Evolutionary conservation across 306 rosid species (phyloP), one percentile per base, ranked within the genome.

Genomic region (Myrica gale): DNA sequence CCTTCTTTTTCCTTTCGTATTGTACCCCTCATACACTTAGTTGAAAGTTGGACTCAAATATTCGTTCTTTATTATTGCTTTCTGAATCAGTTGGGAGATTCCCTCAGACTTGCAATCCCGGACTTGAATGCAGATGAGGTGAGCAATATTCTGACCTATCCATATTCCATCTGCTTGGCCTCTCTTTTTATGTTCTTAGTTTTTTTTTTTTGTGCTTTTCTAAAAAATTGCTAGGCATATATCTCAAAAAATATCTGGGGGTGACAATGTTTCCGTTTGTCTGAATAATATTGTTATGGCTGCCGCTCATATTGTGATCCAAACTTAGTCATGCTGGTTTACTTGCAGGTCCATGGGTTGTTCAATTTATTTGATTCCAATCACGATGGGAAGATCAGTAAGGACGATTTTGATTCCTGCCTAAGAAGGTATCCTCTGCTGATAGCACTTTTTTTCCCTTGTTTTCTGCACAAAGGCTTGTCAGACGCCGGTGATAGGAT

Each of bases 351-450:
- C 19, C 89, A 78, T 76, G 77, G 74, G 52, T 82, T 96, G 82
- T 90, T 89, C 54, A 51, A 63, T 77, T 58, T 92, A 61, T 90
- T 90, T 60, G 97, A 92, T 78, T 23, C 66, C 0, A 80, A 92
- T 73, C 54, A 60, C 0, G 93, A 96, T 19, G 97, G 91, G 48
- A 89, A 73, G 80, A 80, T 92, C 71, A 83, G 85, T 85, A 86
- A 87, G 87, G 88, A 84, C 43, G 96, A 89, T 42, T 89, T 90
- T 75, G 72, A 75, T 46, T 52, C 87, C 47, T 87, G 92, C 79
- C 82, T 95, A 37, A 87, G 80, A 84, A 81, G 15, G 79, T 90
- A 90, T 74, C 99, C 99, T 53, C 87, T 95, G 83, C 84, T 95
- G 68, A 82, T 89, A 46, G 96, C 97, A 7, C 86, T 95, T 78